A percentile compares a stretch with the other conserved stretches of the same genome.
Evolutionary conservation across 805 yeast species (phyloP).

Genomic region (Priceomyces castillae): DNA sequence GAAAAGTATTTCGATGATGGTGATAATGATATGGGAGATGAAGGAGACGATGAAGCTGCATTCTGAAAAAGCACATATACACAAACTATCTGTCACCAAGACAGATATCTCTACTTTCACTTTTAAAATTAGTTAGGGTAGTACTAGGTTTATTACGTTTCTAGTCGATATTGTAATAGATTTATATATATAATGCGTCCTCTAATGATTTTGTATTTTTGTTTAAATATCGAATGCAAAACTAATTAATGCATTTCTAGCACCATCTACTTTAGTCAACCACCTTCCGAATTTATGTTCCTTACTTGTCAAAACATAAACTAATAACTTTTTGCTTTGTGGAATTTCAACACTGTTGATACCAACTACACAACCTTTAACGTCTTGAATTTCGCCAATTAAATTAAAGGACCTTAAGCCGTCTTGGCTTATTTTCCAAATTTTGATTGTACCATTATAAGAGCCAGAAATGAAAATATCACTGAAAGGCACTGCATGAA

Average conservation of each 20-base stretch:
- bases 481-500: slow-evolving; percentile 79
- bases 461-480: slow-evolving; percentile 88
- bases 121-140: too few species aligned
- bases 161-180: background rate
- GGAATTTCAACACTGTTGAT: slow-evolving; percentile 58
- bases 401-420: slow-evolving; percentile 59
- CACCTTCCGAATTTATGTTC: slow-evolving; percentile 91
- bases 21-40: slow-evolving; percentile 56
- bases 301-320: slow-evolving; percentile 67
- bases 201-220: background rate
- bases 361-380: slow-evolving; percentile 67
- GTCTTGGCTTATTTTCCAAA: slow-evolving; percentile 70
- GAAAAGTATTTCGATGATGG: slow-evolving; percentile 76
- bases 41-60: slow-evolving; percentile 70
- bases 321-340: slow-evolving; percentile 48
- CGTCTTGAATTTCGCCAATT: slow-evolving; percentile 55
- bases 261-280: slow-evolving; percentile 60
- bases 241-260: slow-evolving; percentile 64
- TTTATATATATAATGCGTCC: slow-evolving; percentile 6
- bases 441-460: slow-evolving; percentile 70
- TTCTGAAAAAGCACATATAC: slow-evolving; percentile 33
- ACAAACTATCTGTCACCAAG: too few species aligned
- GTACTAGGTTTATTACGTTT: slow-evolving; percentile 1
- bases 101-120: too few species aligned
- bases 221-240: slow-evolving; percentile 30